Base-by-base conservation (phyloP, 2,329 filamentous ascomycete species). In the Monosporascus sp. region DNA sequence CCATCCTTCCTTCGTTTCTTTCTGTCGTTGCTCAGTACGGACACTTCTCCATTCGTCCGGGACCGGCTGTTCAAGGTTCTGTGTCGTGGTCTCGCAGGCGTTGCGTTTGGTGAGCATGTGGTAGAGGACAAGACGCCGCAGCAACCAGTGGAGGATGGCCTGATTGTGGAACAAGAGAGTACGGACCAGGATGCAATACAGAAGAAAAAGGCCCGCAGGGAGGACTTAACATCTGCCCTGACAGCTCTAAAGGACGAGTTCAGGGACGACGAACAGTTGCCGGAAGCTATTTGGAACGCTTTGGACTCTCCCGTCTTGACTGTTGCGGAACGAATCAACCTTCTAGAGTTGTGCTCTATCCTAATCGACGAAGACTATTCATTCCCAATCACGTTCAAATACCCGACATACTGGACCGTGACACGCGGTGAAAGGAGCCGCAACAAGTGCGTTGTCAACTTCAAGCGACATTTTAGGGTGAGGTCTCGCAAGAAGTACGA, bases 11-110 rank as follows among this genome's bases (percentile, higher is more conserved):
- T 85, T 58, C 74, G 72, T 47, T 77, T 85, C 52, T 70, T 87
- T 43, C 71, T 87, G 35, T 77, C 78, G 24, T 74, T 78, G 17
- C 71, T 86, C 51, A 82, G 81, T 55, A 84, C 80, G 2, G 84
- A 87, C 64, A 73, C 75, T 22, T 88, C 85, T 1, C 83, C 84
- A 0, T 87, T 77, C 60, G 78, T 87, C 6, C 81, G 85, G 41
- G 76, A 77, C 53, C 76, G 74, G 54, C 75, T 87, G 15, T 84
- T 85, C 59, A 78, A 82, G 56, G 72, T 78, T 7, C 77, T 87
- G 55, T 79, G 77, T 44, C 72, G 75, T 22, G 85, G 84, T 5
- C 70, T 88, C 41, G 85, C 83, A 4, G 76, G 78, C 24, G 78
- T 88, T 53, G 85, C 84, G 2, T 80, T 87, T 63, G 84, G 83